Conservation (phyloP, 805 yeast species). For the Wickerhamiella shivajii region DNA sequence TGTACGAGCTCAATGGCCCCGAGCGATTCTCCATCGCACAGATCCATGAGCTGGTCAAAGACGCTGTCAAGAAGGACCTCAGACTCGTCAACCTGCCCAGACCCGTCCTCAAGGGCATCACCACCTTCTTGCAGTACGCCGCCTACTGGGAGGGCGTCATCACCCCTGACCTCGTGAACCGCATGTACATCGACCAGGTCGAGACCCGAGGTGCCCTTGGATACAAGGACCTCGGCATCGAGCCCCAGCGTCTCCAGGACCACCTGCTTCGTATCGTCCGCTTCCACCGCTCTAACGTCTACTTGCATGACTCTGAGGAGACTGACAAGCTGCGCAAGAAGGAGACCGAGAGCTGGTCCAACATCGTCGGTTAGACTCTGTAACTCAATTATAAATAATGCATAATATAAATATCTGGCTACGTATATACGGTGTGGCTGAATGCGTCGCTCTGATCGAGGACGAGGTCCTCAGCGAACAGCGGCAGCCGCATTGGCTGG, state of each 20-base stretch:
- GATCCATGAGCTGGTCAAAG: constrained; percentile 56
- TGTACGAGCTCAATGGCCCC: constrained; percentile 63
- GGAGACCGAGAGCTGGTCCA: constrained; percentile 19
- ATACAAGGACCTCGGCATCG: constrained; percentile 58
- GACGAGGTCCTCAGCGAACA: constrained; percentile 21
- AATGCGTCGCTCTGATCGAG: constrained; percentile 26
- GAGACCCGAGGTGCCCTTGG: constrained; percentile 47
- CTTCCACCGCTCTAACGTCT: constrained; percentile 20
- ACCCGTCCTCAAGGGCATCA: constrained; percentile 24
- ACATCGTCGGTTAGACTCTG: constrained; percentile 17
- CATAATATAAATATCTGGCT: not conserved
- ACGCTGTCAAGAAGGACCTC: constrained; percentile 35
- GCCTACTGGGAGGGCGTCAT: constrained; percentile 34
- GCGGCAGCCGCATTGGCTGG: constrained; percentile 25
- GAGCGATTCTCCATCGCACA: constrained; percentile 46
- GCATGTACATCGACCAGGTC: constrained; percentile 53
- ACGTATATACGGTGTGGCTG: constrained; percentile 24
- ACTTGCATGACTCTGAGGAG: constrained; percentile 19
- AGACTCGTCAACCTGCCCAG: constrained; percentile 29
- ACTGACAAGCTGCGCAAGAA: constrained; percentile 18
- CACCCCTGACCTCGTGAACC: constrained; percentile 60
- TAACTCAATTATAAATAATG: not conserved
- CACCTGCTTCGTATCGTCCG: constrained; percentile 22
- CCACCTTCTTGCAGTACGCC: constrained; percentile 26
- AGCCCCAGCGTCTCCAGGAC: constrained; percentile 38